These are phyloP conservation scores for Gracilariopsis chorda DNA, from an alignment of 23 red algal genomes.

Conservation along the genomic window DNA sequence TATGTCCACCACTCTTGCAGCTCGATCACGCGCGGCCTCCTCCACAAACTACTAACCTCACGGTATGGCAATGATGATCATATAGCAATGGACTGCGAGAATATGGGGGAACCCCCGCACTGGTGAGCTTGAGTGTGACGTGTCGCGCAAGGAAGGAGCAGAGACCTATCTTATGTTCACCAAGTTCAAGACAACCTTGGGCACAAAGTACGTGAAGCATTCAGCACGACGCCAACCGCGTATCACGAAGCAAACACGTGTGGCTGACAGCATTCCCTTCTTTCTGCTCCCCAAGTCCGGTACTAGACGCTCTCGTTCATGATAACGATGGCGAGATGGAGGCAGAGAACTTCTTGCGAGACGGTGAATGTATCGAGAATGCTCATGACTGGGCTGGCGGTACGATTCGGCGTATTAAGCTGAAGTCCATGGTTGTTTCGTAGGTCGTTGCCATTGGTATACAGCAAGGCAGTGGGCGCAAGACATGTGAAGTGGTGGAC, in stretches of 20 bases:
- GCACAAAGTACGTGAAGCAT: conserved; percentile 22
- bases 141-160: conserved; percentile 40
- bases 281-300: neutral
- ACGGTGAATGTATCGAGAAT: conserved; percentile 53
- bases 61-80: neutral
- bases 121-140: conserved; percentile 57
- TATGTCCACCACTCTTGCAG: neutral
- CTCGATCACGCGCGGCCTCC: no score
- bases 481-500: no score
- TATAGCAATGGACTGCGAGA: conserved; percentile 52
- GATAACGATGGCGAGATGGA: conserved; percentile 59
- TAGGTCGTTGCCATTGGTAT: neutral
- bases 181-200: conserved; percentile 51
- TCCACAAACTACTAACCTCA: neutral
- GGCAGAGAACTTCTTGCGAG: neutral
- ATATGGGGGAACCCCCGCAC: conserved; percentile 35
- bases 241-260: neutral
- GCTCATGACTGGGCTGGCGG: conserved; percentile 45
- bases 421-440: conserved; percentile 55
- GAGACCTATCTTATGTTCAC: conserved; percentile 67
- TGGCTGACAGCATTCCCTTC: neutral
- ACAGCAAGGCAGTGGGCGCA: no score
- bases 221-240: neutral
- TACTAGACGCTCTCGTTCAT: conserved; percentile 51
- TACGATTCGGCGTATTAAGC: conserved; percentile 40